Evolutionary conservation across 306 rosid species (phyloP), one percentile per base, ranked within the genome.

Genomic region (Abrus precatorius): DNA sequence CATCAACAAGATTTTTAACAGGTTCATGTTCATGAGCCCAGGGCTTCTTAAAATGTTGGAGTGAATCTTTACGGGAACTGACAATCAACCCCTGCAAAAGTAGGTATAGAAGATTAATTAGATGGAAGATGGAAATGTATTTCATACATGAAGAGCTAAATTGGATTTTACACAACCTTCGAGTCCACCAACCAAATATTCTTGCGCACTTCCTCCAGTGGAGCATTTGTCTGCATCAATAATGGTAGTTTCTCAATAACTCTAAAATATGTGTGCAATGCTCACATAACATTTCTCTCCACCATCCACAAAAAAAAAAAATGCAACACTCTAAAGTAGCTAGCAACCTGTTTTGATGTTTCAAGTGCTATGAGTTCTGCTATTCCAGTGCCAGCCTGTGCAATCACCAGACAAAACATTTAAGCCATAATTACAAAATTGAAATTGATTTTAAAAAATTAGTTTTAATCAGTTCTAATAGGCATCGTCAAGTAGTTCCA

Each of bases 291-390:
- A 75, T 69, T n/a, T 60, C 52, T 50, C 45, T 28, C 40, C 38
- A 32, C 28, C 56, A 13, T 11, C 69, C 32, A 43, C 59, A 1
- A 74, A 10, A 38, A 40, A 52, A 40, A 11, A 69, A 20, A 6
- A 3, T 61, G 30, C 5, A 49, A 55, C 73, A 38, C 30, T 11
- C 36, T 44, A 36, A 20, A 84, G 29, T 60, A 53, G 86, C 69
- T 41, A 69, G 33, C 32, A 69, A 96, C 99, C 99, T 93, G 95
- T 77, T 96, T 96, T 33, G 99, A 92, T 38, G 90, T 87, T 86
- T 96, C 97, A 72, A 96, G 99, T 79, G 99, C 99, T 75, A 96
- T 92, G 67, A 96, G 97, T 75, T 93, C 98, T 34, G 99, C 99
- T 68, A 96, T 96, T 82, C 99, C 99, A 36, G 99, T 96, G 78